Conservation (phyloP, 2,329 filamentous ascomycete genomes). For the Zasmidium citrigriseum region DNA sequence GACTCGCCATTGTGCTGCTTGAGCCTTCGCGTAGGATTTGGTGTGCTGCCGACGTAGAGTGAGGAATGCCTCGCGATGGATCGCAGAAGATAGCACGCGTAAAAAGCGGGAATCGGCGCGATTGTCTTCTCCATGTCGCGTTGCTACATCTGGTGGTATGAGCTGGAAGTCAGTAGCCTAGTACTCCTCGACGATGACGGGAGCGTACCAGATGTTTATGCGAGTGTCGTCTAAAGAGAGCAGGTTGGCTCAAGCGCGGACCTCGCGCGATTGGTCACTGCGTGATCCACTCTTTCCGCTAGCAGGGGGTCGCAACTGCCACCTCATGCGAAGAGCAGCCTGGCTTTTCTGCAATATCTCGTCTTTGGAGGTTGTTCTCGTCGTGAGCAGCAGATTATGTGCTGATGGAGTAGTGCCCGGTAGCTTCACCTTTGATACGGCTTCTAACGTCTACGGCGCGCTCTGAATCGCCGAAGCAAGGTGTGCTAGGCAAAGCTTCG, state of each 20-base stretch:
- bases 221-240: neutral
- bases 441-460: neutral
- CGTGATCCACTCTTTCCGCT: neutral
- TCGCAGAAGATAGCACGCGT: constrained; percentile 88
- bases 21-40: constrained; percentile 79
- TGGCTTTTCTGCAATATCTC: no score
- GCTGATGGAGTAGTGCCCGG: neutral
- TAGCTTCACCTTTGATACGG: neutral
- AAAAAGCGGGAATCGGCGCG: constrained; percentile 75
- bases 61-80: constrained; percentile 72
- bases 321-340: neutral
- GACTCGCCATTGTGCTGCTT: constrained; percentile 87
- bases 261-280: neutral
- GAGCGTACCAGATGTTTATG: neutral
- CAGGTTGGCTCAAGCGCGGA: no score
- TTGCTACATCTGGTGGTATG: neutral
- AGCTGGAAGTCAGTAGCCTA: no score
- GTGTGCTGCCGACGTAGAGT: constrained; percentile 90
- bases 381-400: neutral
- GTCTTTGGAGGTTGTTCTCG: neutral
- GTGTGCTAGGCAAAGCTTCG: neutral
- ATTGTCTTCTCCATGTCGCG: constrained; percentile 26
- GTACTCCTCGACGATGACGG: neutral
- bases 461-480: neutral
- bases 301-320: neutral